phyloP scores from a whole-genome alignment of 108 stramenopile species.

The Seminavis robusta region DNA sequence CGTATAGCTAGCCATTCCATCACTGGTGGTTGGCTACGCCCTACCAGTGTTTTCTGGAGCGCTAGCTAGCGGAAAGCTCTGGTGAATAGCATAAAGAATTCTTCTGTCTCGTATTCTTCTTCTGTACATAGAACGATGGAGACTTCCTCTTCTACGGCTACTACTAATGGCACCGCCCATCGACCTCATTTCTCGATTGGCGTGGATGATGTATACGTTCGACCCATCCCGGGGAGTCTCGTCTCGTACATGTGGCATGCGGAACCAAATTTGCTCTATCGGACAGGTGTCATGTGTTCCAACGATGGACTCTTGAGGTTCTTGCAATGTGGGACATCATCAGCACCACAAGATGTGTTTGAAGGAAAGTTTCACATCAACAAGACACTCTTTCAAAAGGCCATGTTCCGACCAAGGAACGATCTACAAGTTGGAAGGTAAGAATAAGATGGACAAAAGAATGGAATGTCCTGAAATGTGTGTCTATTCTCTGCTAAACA shows the following conservation, averaged over 20 bases:
- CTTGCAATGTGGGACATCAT: neutral
- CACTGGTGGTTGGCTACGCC: no score
- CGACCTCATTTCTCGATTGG: no score
- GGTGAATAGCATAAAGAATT: no score
- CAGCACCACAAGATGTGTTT: neutral
- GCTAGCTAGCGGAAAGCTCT: no score
- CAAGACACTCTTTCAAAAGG: neutral
- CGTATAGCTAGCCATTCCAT: no score
- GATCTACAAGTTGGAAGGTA: conserved; percentile 9
- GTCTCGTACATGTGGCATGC: conserved; percentile 6
- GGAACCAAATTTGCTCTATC: neutral
- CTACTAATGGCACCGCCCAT: no score
- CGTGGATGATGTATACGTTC: conserved; percentile 1
- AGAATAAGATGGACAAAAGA: neutral
- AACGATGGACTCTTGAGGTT: neutral
- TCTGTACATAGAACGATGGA: no score
- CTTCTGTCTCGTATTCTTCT: no score
- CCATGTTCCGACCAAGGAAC: neutral
- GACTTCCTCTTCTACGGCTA: no score
- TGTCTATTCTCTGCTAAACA: no score
- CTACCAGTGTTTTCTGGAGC: no score
- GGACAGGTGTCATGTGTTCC: conserved; percentile 7
- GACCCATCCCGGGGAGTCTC: conserved; percentile 1
- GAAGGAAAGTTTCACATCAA: conserved; percentile 5
- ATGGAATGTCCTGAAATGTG: no score